Conservation (phyloP, 441 rosid species). For the Raphanus hybrid region DNA sequence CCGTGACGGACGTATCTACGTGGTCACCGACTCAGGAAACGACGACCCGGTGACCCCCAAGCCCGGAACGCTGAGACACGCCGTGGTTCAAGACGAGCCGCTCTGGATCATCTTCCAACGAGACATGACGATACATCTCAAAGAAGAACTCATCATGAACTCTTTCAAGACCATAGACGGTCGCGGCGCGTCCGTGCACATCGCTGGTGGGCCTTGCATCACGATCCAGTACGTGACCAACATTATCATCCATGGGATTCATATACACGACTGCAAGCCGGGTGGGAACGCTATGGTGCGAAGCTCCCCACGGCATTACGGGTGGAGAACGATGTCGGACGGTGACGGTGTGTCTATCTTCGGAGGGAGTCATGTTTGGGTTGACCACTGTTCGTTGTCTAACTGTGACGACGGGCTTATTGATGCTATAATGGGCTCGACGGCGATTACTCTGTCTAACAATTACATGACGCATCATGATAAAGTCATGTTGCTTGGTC, state of each 20-base stretch:
- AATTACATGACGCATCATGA: conserved; percentile 87
- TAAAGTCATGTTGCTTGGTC: conserved; percentile 84
- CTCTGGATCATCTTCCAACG: conserved; percentile 80
- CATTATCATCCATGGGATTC: conserved; percentile 75
- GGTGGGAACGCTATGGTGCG: conserved; percentile 86
- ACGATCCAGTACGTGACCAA: conserved; percentile 80
- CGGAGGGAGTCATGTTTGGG: conserved; percentile 82
- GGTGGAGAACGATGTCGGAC: conserved; percentile 84
- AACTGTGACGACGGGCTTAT: conserved; percentile 75
- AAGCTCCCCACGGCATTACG: conserved; percentile 75
- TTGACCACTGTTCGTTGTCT: conserved; percentile 75
- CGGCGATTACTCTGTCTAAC: conserved; percentile 79
- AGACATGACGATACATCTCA: conserved; percentile 76
- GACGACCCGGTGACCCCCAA: conserved; percentile 70
- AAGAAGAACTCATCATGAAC: conserved; percentile 86
- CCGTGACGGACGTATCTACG: conserved; percentile 74
- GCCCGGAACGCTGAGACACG: conserved; percentile 78
- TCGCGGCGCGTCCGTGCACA: conserved; percentile 85
- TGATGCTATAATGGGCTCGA: conserved; percentile 80
- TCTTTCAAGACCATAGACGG: conserved; percentile 88
- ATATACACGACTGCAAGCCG: conserved; percentile 82
- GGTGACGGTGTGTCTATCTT: conserved; percentile 73
- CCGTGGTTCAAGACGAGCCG: conserved; percentile 84
- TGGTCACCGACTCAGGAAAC: conserved; percentile 68
- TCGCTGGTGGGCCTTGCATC: conserved; percentile 84